These are phyloP conservation scores for Rhodamnia argentea DNA, from an alignment of 345 rosid species.

Conservation along the genomic window DNA sequence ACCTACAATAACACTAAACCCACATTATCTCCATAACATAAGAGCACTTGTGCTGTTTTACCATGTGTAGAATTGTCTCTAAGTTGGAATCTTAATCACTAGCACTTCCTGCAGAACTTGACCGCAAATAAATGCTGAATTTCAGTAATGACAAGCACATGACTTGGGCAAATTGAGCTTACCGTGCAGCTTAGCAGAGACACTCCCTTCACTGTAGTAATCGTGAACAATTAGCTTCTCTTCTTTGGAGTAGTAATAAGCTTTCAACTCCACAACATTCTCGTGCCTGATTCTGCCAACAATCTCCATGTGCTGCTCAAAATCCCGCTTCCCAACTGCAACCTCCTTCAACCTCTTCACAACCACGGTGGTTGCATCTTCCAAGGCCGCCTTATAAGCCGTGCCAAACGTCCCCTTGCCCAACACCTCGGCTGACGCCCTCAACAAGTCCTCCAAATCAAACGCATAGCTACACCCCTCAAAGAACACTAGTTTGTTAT, in stretches of 20 bases:
- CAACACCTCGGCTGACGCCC: slow-evolving; percentile 89
- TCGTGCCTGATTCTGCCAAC: slow-evolving; percentile 60
- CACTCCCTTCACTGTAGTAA: slow-evolving; percentile 45
- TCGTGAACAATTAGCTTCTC: slow-evolving; percentile 84
- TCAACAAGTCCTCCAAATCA: slow-evolving; percentile 76
- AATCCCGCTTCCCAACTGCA: slow-evolving; percentile 66
- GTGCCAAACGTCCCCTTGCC: slow-evolving; percentile 89
- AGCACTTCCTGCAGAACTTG: background rate
- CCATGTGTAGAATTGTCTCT: background rate
- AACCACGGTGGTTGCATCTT: slow-evolving; percentile 69
- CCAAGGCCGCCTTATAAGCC: slow-evolving; percentile 81
- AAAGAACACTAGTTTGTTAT: slow-evolving; percentile 78
- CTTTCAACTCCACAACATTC: slow-evolving; percentile 62
- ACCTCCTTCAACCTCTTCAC: slow-evolving; percentile 86
- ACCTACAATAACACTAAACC: background rate
- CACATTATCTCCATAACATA: background rate
- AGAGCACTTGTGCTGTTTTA: background rate
- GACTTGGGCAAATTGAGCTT: slow-evolving; percentile 2
- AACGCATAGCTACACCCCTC: slow-evolving; percentile 69
- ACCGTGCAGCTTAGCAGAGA: slow-evolving; percentile 74
- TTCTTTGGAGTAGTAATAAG: slow-evolving; percentile 86
- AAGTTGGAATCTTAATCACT: background rate
- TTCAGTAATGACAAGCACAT: background rate
- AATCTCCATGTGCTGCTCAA: slow-evolving; percentile 90
- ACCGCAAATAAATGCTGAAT: background rate